Conservation (phyloP, 257 asterid species). For the Gentiana macrophylla region DNA sequence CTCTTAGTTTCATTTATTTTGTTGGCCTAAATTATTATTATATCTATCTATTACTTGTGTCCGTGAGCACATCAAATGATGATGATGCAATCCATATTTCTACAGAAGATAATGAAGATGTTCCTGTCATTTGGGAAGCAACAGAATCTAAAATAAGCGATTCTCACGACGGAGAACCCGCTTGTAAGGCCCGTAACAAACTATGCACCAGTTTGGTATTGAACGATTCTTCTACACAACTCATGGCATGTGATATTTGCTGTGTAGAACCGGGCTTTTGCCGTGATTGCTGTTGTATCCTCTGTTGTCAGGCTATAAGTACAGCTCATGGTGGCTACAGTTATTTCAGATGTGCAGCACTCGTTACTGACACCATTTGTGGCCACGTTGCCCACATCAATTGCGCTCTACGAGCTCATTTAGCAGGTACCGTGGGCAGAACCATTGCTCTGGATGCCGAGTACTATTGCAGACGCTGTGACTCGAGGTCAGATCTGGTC, state of each 20-base stretch:
- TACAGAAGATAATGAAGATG: constrained; percentile 12
- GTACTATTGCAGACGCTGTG: constrained; percentile 82
- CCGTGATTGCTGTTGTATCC: constrained; percentile 79
- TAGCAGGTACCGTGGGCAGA: constrained; percentile 88
- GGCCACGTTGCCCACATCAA: constrained; percentile 75
- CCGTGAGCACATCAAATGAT: too few relatives aligned
- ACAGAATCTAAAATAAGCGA: constrained; percentile 21
- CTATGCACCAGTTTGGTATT: constrained; percentile 46
- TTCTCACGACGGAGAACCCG: constrained; percentile 13
- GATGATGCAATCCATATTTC: not conserved
- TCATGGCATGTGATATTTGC: constrained; percentile 67
- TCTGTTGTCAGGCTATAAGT: constrained; percentile 45
- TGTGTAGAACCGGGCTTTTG: constrained; percentile 70
- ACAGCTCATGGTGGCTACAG: constrained; percentile 25
- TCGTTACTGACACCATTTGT: constrained; percentile 32
- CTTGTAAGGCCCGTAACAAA: constrained; percentile 59
- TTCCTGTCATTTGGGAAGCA: constrained; percentile 12
- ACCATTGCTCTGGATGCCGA: constrained; percentile 72
- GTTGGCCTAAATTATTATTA: not conserved
- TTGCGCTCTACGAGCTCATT: constrained; percentile 67
- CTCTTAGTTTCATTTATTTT: not conserved
- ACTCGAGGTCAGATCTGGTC: constrained; percentile 62
- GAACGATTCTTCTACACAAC: constrained; percentile 22
- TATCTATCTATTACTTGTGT: not conserved
- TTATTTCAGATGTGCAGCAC: constrained; percentile 62